Percentiles rank a stretch among this genome's conserved stretches.
phyloP scores from a whole-genome alignment of 352 stramenopile genomes.

The Aphanomyces invadans region DNA sequence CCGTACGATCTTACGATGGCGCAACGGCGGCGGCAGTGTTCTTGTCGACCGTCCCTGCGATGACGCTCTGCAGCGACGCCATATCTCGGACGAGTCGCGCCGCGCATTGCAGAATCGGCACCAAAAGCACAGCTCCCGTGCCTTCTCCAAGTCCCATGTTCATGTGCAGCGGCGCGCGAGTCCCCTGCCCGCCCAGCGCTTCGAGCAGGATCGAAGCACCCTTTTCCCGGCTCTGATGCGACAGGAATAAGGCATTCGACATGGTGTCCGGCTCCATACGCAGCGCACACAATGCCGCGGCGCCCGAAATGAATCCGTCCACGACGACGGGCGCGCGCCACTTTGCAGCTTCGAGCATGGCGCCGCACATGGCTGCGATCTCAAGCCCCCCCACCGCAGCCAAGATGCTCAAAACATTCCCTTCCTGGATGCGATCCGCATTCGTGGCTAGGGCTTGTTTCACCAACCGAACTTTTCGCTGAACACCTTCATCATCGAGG shows the following conservation, averaged over 20 bases:
- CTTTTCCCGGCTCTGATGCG: constrained; percentile 40
- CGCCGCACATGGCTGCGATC: constrained; percentile 51
- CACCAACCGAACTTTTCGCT: constrained; percentile 46
- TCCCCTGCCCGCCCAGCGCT: background rate
- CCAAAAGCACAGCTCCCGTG: constrained; percentile 34
- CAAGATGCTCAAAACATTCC: constrained; percentile 23
- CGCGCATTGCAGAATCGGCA: constrained; percentile 38
- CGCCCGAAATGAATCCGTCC: constrained; percentile 58
- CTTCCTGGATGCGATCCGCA: background rate
- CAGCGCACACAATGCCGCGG: constrained; percentile 42
- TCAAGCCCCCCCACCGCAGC: constrained; percentile 46
- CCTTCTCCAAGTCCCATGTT: constrained; percentile 44
- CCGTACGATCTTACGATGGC: background rate
- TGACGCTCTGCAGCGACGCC: constrained; percentile 31
- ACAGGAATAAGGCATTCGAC: constrained; percentile 36
- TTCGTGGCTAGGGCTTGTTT: constrained; percentile 29
- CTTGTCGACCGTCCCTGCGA: background rate
- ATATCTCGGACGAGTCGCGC: constrained; percentile 34
- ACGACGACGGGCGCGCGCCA: constrained; percentile 40
- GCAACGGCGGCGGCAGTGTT: background rate
- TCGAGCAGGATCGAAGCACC: constrained; percentile 30
- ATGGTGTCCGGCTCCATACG: constrained; percentile 30
- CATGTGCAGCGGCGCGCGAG: constrained; percentile 47
- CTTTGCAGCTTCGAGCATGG: constrained; percentile 34
- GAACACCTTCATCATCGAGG: constrained; percentile 32